Evolutionary conservation across 352 stramenopile genomes (phyloP).

Genomic region (Phytophthora syringae): DNA sequence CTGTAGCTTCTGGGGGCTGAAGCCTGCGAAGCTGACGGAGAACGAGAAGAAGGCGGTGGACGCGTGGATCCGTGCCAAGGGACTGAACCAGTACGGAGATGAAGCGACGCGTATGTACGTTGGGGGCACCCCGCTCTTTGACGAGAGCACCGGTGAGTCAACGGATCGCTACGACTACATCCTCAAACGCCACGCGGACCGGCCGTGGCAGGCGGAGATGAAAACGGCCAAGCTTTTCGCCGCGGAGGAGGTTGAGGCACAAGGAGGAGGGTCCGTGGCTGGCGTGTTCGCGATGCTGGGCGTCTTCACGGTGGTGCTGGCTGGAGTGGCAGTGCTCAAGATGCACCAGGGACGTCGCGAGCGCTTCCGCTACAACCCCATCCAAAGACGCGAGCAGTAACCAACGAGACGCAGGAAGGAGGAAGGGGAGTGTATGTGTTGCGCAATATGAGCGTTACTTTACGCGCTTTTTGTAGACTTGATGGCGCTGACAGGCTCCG

Average conservation of each 20-base stretch:
- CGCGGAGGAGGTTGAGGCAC: conserved; percentile 11
- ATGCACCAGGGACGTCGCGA: conserved; percentile 31
- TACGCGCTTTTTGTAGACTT: not conserved
- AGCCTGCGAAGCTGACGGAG: conserved; percentile 28
- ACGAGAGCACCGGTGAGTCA: conserved; percentile 64
- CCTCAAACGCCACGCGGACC: conserved; percentile 50
- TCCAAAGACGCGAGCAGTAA: conserved; percentile 48
- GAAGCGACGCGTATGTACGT: conserved; percentile 60
- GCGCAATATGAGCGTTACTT: conserved; percentile 28
- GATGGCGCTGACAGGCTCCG: not conserved
- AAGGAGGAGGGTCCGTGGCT: conserved; percentile 32
- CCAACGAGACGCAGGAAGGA: not conserved
- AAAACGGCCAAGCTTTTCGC: conserved; percentile 23
- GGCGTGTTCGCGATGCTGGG: conserved; percentile 43
- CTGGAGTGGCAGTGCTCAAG: conserved; percentile 38
- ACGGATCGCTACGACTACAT: conserved; percentile 80
- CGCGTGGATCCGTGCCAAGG: conserved; percentile 61
- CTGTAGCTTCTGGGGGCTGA: conserved; percentile 20
- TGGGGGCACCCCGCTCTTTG: conserved; percentile 81
- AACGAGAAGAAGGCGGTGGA: conserved; percentile 64
- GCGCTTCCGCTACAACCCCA: conserved; percentile 63
- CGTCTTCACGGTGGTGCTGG: conserved; percentile 44
- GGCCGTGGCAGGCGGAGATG: conserved; percentile 54
- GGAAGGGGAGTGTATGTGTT: conserved; percentile 16
- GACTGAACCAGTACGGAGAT: conserved; percentile 73